Base-by-base conservation (phyloP, 768 basidiomycete species). In the Chalciporus sphaerocephalus region DNA sequence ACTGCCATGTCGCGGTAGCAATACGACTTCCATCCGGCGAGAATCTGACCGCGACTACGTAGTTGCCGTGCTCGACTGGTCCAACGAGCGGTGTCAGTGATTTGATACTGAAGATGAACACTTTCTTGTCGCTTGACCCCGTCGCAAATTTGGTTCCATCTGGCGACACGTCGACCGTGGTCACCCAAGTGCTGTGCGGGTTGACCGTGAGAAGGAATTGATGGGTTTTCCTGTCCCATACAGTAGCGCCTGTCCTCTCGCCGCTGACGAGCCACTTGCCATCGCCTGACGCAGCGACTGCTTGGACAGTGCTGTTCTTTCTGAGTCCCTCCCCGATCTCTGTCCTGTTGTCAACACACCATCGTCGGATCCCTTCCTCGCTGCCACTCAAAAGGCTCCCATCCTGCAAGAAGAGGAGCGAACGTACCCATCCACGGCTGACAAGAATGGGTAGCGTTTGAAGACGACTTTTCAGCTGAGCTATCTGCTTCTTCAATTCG, bases 101-200 rank as follows among this genome's bases (percentile, higher is more conserved):
- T 21, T 5, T 0, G 12, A 51, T 35, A 9, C 6, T 6, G 47
- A 40, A 50, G 9, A 51, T 3, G 37, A 12, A 24, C 16, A 28
- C 41, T 12, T 1, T 27, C 27, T 27, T 27, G 27, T 34, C 24
- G 5, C 4, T 12, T 3, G 33, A 30, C 6, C 47, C 41, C n/a
- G 42, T 50, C 18, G 33, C 42, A 9, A 50, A 43, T 34, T 22
- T 21, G 24, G 38, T 42, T 12, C 47, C 39, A 22, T 49, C 37
- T 0, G 47, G 38, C 3, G 33, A 34, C 10, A 40, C 12, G 4
- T 51, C 37, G 40, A 42, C 33, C 0, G 38, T 27, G 11, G 34
- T 5, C 7, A 38, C 37, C 27, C 27, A 27, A 6, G 24, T 30
- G 3, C 16, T 18, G 22, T 34, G n/a, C n/a, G 7, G 17, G 6